Conservation (phyloP, 2,329 filamentous ascomycete species). For the Furcasterigmium furcatum region DNA sequence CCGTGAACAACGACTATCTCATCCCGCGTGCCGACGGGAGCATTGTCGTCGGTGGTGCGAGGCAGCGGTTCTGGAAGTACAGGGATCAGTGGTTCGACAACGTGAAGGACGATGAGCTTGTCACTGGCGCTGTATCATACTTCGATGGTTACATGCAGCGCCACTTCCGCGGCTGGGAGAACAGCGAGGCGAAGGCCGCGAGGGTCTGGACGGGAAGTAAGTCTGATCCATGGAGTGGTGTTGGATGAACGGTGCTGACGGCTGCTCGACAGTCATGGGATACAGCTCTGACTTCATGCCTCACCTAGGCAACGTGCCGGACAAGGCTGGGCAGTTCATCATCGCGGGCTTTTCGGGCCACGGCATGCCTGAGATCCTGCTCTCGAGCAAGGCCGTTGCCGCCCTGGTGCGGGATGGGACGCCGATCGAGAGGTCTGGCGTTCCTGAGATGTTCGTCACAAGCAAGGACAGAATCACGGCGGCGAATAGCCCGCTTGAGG, state of each 20-base stretch:
- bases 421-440: background rate
- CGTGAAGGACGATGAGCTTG: conserved; percentile 38
- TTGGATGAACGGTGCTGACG: background rate
- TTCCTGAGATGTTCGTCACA: background rate
- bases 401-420: background rate
- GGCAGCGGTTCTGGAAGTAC: conserved; percentile 24
- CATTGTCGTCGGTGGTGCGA: conserved; percentile 23
- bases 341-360: conserved; percentile 42
- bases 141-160: conserved; percentile 46
- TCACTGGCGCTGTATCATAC: conserved; percentile 36
- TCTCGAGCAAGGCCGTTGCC: background rate
- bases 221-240: too few relatives aligned
- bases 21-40: conserved; percentile 38
- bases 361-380: background rate
- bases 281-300: conserved; percentile 37
- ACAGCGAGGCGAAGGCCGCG: conserved; percentile 27
- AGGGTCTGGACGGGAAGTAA: conserved; percentile 28
- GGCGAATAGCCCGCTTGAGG: background rate
- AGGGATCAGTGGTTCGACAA: conserved; percentile 39
- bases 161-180: conserved; percentile 45
- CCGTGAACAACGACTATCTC: conserved; percentile 28
- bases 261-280: conserved; percentile 30
- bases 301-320: conserved; percentile 38
- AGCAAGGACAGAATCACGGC: background rate
- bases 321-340: conserved; percentile 32